Conservation (phyloP, 768 basidiomycete genomes). For the Rubroboletus pulcherrimus region DNA sequence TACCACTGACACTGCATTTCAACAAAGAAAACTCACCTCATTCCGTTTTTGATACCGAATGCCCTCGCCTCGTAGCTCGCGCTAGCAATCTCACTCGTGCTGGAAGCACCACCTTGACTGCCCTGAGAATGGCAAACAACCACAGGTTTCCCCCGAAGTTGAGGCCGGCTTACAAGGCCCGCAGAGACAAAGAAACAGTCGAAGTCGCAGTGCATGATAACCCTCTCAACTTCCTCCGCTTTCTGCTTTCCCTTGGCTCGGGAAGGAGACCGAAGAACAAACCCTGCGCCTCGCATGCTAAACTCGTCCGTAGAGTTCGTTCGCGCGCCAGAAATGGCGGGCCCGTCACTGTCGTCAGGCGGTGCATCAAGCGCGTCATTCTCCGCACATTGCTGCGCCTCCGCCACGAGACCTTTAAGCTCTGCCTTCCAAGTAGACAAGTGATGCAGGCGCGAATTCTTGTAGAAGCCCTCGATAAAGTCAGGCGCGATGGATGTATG, state of each 20-base stretch:
- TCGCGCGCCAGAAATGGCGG: not conserved
- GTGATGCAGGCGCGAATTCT: constrained; percentile 90
- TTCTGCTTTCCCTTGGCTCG: constrained; percentile 51
- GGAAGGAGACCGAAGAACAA: constrained; percentile 46
- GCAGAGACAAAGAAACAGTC: constrained; percentile 97
- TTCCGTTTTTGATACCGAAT: constrained; percentile 89
- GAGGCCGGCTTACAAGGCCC: constrained; percentile 74
- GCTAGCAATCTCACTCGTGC: constrained; percentile 93
- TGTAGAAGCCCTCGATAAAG: constrained; percentile 82
- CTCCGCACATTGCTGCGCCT: constrained; percentile 75
- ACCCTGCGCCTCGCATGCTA: constrained; percentile 52
- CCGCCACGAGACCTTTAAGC: constrained; percentile 69
- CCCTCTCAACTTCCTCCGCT: constrained; percentile 46
- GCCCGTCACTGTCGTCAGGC: not conserved
- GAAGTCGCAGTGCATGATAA: constrained; percentile 93
- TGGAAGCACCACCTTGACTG: constrained; percentile 61
- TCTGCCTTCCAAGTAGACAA: constrained; percentile 92
- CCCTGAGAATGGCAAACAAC: constrained; percentile 96
- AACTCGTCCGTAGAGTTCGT: constrained; percentile 23
- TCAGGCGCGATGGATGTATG: constrained; percentile 84
- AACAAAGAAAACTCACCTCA: constrained; percentile 59
- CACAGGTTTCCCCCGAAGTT: constrained; percentile 81
- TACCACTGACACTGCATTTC: not conserved
- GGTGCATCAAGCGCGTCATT: constrained; percentile 19
- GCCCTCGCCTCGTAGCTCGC: constrained; percentile 90